These are phyloP conservation scores for Candida schatavii DNA, from an alignment of 805 yeast genomes.

Conservation along the genomic window DNA sequence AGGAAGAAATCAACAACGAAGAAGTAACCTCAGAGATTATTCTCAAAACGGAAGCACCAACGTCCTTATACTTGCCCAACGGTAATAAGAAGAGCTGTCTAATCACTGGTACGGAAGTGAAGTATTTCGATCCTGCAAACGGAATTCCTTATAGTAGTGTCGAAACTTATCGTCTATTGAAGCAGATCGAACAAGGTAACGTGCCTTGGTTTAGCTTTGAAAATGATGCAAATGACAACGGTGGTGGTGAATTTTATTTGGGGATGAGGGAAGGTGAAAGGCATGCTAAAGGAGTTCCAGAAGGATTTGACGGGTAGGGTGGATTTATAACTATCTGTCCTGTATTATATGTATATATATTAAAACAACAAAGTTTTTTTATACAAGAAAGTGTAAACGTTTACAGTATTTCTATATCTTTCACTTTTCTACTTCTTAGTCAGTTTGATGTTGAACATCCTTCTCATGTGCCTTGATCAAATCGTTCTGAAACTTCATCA, in stretches of 20 bases:
- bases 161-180: conserved; percentile 70
- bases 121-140: conserved; percentile 82
- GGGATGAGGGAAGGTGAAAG: conserved; percentile 46
- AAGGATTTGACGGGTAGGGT: conserved; percentile 51
- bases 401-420: background rate
- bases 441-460: conserved; percentile 55
- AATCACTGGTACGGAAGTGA: conserved; percentile 74
- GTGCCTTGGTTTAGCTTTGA: conserved; percentile 51
- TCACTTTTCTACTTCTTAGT: conserved; percentile 6
- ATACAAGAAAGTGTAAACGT: too few species aligned
- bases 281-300: conserved; percentile 86
- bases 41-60: conserved; percentile 68
- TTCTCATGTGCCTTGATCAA: conserved; percentile 59
- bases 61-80: conserved; percentile 68
- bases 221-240: conserved; percentile 55
- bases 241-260: conserved; percentile 39
- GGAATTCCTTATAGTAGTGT: conserved; percentile 86
- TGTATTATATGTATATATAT: background rate
- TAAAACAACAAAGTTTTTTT: too few species aligned
- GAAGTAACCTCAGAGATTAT: conserved; percentile 41
- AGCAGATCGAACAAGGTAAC: conserved; percentile 44
- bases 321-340: background rate
- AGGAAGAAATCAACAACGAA: conserved; percentile 37
- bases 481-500: conserved; percentile 60
- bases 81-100: conserved; percentile 67